Evolutionary conservation across 2,329 filamentous ascomycete species (phyloP).

Genomic region (Verticillium longisporum): DNA sequence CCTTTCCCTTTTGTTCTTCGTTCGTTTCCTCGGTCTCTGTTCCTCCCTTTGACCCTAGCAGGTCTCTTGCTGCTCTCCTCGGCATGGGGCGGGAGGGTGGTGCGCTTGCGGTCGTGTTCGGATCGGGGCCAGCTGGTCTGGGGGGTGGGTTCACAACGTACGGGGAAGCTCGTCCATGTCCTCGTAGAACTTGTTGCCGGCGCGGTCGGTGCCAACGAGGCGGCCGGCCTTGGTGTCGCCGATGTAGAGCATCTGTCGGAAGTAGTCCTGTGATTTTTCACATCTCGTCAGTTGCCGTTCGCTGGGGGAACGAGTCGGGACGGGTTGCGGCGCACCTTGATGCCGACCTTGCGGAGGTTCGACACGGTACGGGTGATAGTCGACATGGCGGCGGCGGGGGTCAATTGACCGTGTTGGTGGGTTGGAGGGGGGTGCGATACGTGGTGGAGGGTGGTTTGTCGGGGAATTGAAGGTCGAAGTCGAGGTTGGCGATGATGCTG

Average conservation of each 20-base stretch:
- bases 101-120: neutral
- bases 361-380: conserved; percentile 78
- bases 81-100: too few relatives aligned
- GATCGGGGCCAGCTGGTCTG: neutral
- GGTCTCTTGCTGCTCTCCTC: too few relatives aligned
- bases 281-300: neutral
- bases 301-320: neutral
- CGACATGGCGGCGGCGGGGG: conserved; percentile 63
- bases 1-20: conserved; percentile 2
- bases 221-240: conserved; percentile 93
- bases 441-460: neutral
- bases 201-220: conserved; percentile 77
- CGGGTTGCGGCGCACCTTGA: conserved; percentile 58
- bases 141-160: conserved; percentile 35
- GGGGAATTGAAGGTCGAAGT: conserved; percentile 7
- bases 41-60: neutral
- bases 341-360: conserved; percentile 79
- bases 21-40: neutral
- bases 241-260: conserved; percentile 78
- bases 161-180: conserved; percentile 89
- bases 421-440: conserved; percentile 6
- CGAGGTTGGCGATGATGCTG: neutral
- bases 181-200: conserved; percentile 97
- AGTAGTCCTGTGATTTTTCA: conserved; percentile 61
- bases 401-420: conserved; percentile 19